Evolutionary conservation across 495 filamentous ascomycete species (phyloP).

Genomic region (Viridothelium virens): DNA sequence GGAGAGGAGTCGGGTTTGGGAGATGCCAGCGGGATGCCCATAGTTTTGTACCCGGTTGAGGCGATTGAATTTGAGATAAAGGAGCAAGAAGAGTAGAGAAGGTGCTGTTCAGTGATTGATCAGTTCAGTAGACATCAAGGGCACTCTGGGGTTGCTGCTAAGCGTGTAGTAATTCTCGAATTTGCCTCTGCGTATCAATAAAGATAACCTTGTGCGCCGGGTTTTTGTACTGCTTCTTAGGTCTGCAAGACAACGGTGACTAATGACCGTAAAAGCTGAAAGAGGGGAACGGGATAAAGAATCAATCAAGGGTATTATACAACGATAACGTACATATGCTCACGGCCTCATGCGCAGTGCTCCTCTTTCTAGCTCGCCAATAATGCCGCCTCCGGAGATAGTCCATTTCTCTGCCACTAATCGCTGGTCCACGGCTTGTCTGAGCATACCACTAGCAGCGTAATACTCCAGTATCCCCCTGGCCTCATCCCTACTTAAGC

Average conservation of each 20-base stretch:
- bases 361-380: conserved; percentile 58
- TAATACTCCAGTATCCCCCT: conserved; percentile 87
- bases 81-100: neutral
- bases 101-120: neutral
- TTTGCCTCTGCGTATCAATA: neutral
- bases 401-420: conserved; percentile 80
- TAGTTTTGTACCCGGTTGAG: neutral
- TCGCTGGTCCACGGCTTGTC: conserved; percentile 58
- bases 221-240: neutral
- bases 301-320: neutral
- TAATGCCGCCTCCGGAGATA: conserved; percentile 67
- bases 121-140: neutral
- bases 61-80: conserved; percentile 2
- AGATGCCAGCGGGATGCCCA: conserved; percentile 7
- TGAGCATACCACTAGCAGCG: conserved; percentile 73
- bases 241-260: neutral
- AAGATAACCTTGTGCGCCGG: neutral
- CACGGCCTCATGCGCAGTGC: conserved; percentile 27
- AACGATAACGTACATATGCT: conserved; percentile 13
- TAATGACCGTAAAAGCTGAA: neutral
- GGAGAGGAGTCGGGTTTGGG: neutral
- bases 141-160: neutral
- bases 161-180: neutral
- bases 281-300: neutral
- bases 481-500: conserved; percentile 67